Percentiles rank a stretch among this genome's conserved stretches.
phyloP scores from a whole-genome alignment of 2,329 filamentous ascomycete genomes.

The Ceratocystiopsis minuta region DNA sequence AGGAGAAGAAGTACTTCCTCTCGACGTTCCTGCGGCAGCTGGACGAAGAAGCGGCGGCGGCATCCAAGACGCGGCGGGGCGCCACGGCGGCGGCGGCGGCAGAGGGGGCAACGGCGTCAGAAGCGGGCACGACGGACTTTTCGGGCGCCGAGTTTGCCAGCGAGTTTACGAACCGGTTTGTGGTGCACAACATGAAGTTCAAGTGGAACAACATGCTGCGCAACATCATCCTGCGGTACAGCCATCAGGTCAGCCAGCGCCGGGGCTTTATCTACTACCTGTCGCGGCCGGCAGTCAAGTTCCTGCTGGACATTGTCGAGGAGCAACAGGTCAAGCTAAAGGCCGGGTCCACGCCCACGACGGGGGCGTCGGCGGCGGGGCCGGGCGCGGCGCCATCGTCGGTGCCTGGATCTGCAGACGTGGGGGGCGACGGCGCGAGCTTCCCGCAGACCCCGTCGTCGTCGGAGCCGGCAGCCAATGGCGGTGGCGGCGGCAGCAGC shows the following conservation, averaged over 20 bases:
- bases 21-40: conserved; percentile 39
- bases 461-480: background rate
- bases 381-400: too few species aligned
- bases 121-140: background rate
- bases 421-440: too few species aligned
- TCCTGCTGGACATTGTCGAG: conserved; percentile 92
- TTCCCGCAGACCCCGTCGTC: too few species aligned
- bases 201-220: conserved; percentile 97
- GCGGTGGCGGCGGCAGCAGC: background rate
- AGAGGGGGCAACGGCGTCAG: background rate
- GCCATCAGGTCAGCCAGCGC: conserved; percentile 89
- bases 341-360: conserved; percentile 7
- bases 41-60: conserved; percentile 16
- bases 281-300: conserved; percentile 87
- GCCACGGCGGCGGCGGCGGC: background rate
- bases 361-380: too few species aligned
- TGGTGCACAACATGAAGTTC: conserved; percentile 90
- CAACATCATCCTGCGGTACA: conserved; percentile 93
- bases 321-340: conserved; percentile 77
- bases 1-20: conserved; percentile 39
- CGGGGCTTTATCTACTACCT: conserved; percentile 96
- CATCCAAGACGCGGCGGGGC: conserved; percentile 1
- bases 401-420: too few species aligned
- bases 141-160: conserved; percentile 68
- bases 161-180: conserved; percentile 96